Conservation (phyloP, 192 early-diverging fungal genomes). For the Coemansia sp. region DNA sequence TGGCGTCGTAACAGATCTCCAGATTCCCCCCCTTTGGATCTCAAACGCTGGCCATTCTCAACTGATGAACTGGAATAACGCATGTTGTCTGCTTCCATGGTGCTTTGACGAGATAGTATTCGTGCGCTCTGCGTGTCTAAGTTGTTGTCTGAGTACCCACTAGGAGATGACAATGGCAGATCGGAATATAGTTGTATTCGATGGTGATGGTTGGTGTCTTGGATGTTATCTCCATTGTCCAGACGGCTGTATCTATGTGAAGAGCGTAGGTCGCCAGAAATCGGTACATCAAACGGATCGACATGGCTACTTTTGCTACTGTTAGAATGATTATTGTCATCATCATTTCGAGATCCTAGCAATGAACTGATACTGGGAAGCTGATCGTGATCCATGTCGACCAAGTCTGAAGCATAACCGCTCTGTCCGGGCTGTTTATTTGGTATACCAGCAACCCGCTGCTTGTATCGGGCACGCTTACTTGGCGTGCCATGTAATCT, state of each 20-base stretch:
- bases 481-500: not conserved
- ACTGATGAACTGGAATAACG: not conserved
- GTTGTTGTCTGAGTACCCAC: not conserved
- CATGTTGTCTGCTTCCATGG: not conserved
- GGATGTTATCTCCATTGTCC: not conserved
- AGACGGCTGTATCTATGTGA: not conserved
- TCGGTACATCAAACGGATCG: conserved; percentile 22
- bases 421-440: conserved; percentile 4
- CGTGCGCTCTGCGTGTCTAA: not conserved
- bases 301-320: no score
- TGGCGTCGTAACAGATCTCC: conserved; percentile 31
- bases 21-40: conserved; percentile 18
- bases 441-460: not conserved
- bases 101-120: not conserved
- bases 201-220: not conserved
- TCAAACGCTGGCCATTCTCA: conserved; percentile 9
- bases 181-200: conserved; percentile 14
- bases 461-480: conserved; percentile 3
- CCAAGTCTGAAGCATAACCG: not conserved
- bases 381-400: not conserved
- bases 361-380: conserved; percentile 18
- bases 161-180: conserved; percentile 4
- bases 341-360: not conserved
- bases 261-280: not conserved
- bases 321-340: not conserved